Percentiles rank a stretch among this genome's conserved stretches.
Evolutionary conservation across 2,329 filamentous ascomycete genomes (phyloP).

Genomic region (Cadophora sp.): DNA sequence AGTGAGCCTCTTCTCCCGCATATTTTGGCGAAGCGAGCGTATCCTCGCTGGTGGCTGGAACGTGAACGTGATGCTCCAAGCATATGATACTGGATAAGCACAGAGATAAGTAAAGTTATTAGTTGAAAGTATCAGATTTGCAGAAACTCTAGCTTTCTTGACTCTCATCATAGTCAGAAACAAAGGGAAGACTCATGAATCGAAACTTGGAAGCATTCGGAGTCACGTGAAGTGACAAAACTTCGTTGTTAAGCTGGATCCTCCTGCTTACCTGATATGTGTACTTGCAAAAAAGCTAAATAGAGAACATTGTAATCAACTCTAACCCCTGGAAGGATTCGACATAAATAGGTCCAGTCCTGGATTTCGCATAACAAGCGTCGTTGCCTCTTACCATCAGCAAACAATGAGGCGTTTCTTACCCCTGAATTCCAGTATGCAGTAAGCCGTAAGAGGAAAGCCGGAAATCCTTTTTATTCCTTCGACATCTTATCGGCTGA

Average conservation of each 20-base stretch:
- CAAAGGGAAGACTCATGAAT: not conserved
- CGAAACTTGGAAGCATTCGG: too few species aligned
- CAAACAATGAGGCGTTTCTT: constrained; percentile 1
- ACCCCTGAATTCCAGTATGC: not conserved
- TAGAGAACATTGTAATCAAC: too few species aligned
- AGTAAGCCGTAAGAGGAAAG: not conserved
- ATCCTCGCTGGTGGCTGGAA: too few species aligned
- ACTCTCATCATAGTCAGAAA: not conserved
- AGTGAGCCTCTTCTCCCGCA: not conserved
- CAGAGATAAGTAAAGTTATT: too few species aligned
- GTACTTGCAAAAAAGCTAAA: too few species aligned
- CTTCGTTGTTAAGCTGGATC: too few species aligned
- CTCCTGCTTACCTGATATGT: too few species aligned
- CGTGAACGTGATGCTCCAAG: not conserved
- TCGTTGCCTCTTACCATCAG: constrained; percentile 3
- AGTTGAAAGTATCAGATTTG: not conserved
- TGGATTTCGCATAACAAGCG: not conserved
- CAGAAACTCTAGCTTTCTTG: not conserved
- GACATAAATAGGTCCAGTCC: not conserved
- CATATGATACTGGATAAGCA: not conserved
- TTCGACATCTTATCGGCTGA: not conserved
- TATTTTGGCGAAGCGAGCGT: not conserved
- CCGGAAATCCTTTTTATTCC: not conserved
- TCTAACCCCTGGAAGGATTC: too few species aligned
- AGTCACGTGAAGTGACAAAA: too few species aligned